Evolutionary conservation across 2,329 filamentous ascomycete genomes (phyloP), one percentile per base, ranked within the genome.

Genomic region (Cytospora piceae): DNA sequence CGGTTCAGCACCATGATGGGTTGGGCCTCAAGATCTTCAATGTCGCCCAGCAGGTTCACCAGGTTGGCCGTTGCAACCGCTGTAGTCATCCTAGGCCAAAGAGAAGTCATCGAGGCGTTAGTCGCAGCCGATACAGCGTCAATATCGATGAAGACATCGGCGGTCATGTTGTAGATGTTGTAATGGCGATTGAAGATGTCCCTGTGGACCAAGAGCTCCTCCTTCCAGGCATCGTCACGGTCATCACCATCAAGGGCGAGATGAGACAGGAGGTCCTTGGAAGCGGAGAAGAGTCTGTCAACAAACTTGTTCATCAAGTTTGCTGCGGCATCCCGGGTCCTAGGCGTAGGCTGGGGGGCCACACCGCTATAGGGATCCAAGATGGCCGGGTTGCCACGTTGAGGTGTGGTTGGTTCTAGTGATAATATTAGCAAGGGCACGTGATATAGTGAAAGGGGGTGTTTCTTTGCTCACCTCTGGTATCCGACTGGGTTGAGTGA

Each of bases 51-150:
- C 8, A 77, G 72, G 5, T 73, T 72, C 27, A 74, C 76, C 6
- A 78, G 71, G 63, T 81, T 81, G 31, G 75, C 75, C n/a, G 56
- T 63, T 31, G 66, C 52, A 15, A 68, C 66, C 8, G 66, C 58
- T 46, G 39, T 63, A 51, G 46, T 52, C 66, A 66, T 61, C 24
- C 56, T 46, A 15, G 61, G 37, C 66, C 66, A 68, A 27, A 68
- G 17, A 22, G 31, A 15, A n/a, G 56, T 34, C 4, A 53, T 22
- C 1, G 34, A 15, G 29, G 56, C 39, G 51, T 68, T 68, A 51
- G 63, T 54, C 46, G 24, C 61, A 6, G 53, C 42, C 14, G 59
- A 31, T 22, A 68, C 60, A 22, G 58, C 22, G 22, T 61, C 51
- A 8, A 68, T 66, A 29, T 68, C 56, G 34, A 68, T 61, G 24